Conservation (phyloP, 2,329 filamentous ascomycete genomes). For the Colletotrichum sublineola region DNA sequence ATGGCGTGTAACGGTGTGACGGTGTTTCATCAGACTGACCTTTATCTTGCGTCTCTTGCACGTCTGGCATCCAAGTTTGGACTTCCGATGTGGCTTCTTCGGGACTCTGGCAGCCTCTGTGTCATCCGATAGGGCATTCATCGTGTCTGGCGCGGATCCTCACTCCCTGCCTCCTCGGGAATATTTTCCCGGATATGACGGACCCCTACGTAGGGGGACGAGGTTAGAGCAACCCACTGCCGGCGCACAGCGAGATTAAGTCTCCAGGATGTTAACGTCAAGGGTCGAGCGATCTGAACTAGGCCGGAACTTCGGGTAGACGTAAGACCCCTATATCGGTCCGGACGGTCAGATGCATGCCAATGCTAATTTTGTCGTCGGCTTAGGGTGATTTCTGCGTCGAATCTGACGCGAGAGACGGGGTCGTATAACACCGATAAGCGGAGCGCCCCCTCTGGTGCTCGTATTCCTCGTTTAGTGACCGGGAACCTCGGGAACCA, state of each 20-base stretch:
- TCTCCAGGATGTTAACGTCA: neutral
- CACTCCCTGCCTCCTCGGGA: neutral
- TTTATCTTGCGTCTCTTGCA: conserved; percentile 70
- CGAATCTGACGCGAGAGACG: neutral
- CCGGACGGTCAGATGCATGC: neutral
- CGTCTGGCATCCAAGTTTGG: conserved; percentile 64
- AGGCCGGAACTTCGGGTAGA: neutral
- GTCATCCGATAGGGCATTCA: conserved; percentile 1
- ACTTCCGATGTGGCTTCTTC: conserved; percentile 69
- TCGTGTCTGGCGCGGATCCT: neutral
- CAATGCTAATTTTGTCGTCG: conserved; percentile 10
- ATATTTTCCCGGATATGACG: neutral
- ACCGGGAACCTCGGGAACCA: neutral
- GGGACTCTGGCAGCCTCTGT: neutral
- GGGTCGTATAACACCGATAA: conserved; percentile 3
- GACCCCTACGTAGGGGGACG: neutral
- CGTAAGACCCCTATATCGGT: neutral
- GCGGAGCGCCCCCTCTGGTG: conserved; percentile 2
- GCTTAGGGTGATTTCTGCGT: neutral
- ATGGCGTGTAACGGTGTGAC: neutral
- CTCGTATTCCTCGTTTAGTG: conserved; percentile 34
- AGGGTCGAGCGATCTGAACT: neutral
- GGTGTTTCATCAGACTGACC: conserved; percentile 25
- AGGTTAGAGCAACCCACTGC: neutral
- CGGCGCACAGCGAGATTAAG: neutral